Evolutionary conservation across 257 asterid genomes (phyloP).

Genomic region (Solanum sparsipilum): DNA sequence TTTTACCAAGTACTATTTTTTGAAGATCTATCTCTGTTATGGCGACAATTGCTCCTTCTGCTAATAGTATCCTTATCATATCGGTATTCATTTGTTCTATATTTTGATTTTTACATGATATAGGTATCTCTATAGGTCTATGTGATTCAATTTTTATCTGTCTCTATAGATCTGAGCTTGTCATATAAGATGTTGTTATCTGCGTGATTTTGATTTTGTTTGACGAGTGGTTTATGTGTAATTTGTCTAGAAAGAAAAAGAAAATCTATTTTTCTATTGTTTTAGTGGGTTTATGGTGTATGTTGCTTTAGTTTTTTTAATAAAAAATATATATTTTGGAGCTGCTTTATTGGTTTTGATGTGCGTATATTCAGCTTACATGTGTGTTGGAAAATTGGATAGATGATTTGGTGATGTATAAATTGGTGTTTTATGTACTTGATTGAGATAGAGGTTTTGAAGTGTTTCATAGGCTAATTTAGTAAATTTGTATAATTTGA

Average conservation of each 20-base stretch:
- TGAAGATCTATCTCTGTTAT: slow-evolving; percentile 17
- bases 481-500: not conserved
- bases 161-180: slow-evolving; percentile 16
- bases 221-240: not conserved
- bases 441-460: not conserved
- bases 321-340: not conserved
- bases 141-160: not conserved
- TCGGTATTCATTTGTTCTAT: not conserved
- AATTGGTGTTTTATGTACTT: not conserved
- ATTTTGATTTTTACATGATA: too few relatives aligned
- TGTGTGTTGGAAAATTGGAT: not conserved
- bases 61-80: slow-evolving; percentile 47
- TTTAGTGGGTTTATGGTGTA: not conserved
- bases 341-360: not conserved
- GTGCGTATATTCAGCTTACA: too few relatives aligned
- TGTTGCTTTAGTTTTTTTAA: not conserved
- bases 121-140: not conserved
- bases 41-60: slow-evolving; percentile 46
- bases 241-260: not conserved
- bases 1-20: not conserved
- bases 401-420: not conserved
- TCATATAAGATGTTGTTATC: not conserved
- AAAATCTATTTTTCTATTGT: not conserved
- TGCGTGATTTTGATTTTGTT: not conserved
- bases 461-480: not conserved